Conservation (phyloP, 148 eudicot species). For the Chenopodium album region DNA sequence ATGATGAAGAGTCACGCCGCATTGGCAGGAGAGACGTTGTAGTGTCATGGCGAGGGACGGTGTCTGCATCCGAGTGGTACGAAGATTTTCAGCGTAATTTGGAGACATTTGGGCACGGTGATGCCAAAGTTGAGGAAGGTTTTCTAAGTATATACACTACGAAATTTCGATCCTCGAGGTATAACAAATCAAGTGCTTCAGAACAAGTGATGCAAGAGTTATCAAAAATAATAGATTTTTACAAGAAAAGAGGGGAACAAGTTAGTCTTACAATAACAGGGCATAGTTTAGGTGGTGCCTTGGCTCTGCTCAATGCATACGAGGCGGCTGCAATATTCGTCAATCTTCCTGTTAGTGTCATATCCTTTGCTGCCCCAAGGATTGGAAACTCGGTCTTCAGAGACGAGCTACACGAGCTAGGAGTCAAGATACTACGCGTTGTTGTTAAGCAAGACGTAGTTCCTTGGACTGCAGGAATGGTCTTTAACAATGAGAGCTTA, state of each 20-base stretch:
- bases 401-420: conserved; percentile 50
- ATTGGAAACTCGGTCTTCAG: conserved; percentile 72
- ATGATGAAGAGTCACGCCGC: conserved; percentile 42
- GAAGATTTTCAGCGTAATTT: conserved; percentile 58
- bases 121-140: conserved; percentile 69
- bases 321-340: conserved; percentile 55
- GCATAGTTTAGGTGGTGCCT: conserved; percentile 80
- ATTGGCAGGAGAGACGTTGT: conserved; percentile 70
- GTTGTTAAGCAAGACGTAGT: conserved; percentile 63
- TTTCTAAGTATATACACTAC: conserved; percentile 65
- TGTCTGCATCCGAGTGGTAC: conserved; percentile 67
- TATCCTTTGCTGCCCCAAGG: conserved; percentile 74
- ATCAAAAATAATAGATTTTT: conserved; percentile 31
- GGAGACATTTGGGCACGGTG: conserved; percentile 50
- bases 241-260: conserved; percentile 45
- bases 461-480: conserved; percentile 62
- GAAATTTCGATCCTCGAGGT: conserved; percentile 42
- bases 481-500: conserved; percentile 52
- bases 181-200: conserved; percentile 60
- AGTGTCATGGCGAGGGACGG: conserved; percentile 81
- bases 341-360: conserved; percentile 47
- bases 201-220: conserved; percentile 70
- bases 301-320: conserved; percentile 62
- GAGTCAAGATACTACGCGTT: conserved; percentile 58
- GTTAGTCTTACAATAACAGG: conserved; percentile 83